Conservation (phyloP, 1,284 basidiomycete genomes). For the Spongiforma sp. region DNA sequence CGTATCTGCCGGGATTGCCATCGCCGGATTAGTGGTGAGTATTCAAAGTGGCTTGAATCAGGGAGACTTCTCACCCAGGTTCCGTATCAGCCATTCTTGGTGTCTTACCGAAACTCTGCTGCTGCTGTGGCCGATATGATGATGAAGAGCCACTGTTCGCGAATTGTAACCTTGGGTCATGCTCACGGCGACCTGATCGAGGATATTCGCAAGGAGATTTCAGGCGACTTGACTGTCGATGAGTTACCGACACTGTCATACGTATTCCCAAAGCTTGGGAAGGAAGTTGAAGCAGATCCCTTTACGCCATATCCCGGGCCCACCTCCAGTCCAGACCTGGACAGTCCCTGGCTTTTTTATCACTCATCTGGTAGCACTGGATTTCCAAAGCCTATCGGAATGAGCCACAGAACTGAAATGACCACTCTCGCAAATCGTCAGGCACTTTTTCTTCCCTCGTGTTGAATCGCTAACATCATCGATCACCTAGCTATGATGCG, state of each 20-base stretch:
- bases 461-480: background rate
- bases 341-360: slow-evolving; percentile 25
- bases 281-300: slow-evolving; percentile 24
- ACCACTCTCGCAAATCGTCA: slow-evolving; percentile 6
- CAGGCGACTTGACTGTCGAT: slow-evolving; percentile 15
- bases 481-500: background rate
- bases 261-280: slow-evolving; percentile 36
- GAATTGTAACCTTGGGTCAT: slow-evolving; percentile 30
- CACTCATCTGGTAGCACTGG: slow-evolving; percentile 43
- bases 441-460: background rate
- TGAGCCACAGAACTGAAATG: slow-evolving; percentile 19
- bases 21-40: slow-evolving; percentile 35
- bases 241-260: slow-evolving; percentile 32
- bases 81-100: slow-evolving; percentile 33
- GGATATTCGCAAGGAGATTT: slow-evolving; percentile 10
- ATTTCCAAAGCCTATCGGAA: slow-evolving; percentile 35
- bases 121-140: slow-evolving; percentile 34
- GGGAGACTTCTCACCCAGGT: background rate
- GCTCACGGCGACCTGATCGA: slow-evolving; percentile 29
- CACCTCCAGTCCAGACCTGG: slow-evolving; percentile 6
- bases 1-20: slow-evolving; percentile 26
- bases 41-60: background rate
- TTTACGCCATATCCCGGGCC: slow-evolving; percentile 32
- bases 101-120: slow-evolving; percentile 38
- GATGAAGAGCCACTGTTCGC: slow-evolving; percentile 31